phyloP scores from a whole-genome alignment of 2,329 filamentous ascomycete species.

The Phymatotrichopsis omnivora region DNA sequence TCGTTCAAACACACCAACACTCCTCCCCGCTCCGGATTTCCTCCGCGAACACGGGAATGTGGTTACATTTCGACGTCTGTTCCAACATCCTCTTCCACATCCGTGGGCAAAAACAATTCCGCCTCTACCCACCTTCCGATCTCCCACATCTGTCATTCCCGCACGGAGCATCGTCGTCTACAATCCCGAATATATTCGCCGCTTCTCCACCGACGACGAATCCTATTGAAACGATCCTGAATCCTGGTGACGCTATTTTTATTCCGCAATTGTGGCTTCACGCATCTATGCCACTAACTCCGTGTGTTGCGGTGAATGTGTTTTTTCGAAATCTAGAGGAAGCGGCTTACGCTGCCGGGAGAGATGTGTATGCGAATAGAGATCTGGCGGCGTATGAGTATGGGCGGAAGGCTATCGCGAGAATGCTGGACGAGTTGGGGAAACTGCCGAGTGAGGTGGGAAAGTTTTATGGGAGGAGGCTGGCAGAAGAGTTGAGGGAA shows the following conservation, averaged over 20 bases:
- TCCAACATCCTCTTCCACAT: slow-evolving; percentile 80
- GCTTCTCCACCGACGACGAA: slow-evolving; percentile 44
- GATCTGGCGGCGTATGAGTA: slow-evolving; percentile 79
- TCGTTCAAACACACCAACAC: slow-evolving; percentile 54
- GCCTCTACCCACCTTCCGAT: slow-evolving; percentile 67
- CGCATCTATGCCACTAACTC: slow-evolving; percentile 51
- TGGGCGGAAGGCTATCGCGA: slow-evolving; percentile 59
- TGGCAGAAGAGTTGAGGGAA: slow-evolving; percentile 56
- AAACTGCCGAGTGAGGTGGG: slow-evolving; percentile 54
- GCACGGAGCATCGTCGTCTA: slow-evolving; percentile 70
- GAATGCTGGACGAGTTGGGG: slow-evolving; percentile 54
- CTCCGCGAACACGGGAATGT: slow-evolving; percentile 64
- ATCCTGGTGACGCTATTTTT: slow-evolving; percentile 66
- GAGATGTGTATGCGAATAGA: slow-evolving; percentile 80
- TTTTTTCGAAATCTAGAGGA: slow-evolving; percentile 66
- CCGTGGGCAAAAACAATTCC: slow-evolving; percentile 51
- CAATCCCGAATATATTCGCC: slow-evolving; percentile 56
- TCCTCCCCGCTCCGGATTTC: slow-evolving; percentile 73
- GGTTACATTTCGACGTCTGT: slow-evolving; percentile 63
- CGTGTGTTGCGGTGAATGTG: slow-evolving; percentile 71
- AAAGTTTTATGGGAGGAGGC: slow-evolving; percentile 63
- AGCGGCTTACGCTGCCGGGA: slow-evolving; percentile 56
- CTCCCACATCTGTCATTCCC: slow-evolving; percentile 59
- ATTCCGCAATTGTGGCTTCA: slow-evolving; percentile 80
- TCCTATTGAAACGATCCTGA: slow-evolving; percentile 56